Evolutionary conservation across 352 stramenopile species (phyloP).

Genomic region (Phytophthora brassicae): DNA sequence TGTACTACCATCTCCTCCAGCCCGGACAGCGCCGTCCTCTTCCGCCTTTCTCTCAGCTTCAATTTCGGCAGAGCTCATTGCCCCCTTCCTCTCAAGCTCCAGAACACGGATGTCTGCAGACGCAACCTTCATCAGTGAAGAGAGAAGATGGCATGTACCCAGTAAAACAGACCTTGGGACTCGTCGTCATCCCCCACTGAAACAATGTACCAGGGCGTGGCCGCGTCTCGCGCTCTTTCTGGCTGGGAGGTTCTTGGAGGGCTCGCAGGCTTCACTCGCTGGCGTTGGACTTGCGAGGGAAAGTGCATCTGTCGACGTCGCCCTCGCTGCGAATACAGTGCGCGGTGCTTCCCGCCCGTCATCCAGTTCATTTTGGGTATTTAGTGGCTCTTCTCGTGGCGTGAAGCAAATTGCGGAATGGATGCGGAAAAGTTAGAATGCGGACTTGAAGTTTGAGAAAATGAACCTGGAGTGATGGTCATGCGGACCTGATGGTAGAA

Average conservation of each 20-base stretch:
- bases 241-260: slow-evolving; percentile 20
- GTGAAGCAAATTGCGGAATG: slow-evolving; percentile 29
- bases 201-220: slow-evolving; percentile 63
- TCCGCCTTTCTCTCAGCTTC: not conserved
- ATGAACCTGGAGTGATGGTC: slow-evolving; percentile 39
- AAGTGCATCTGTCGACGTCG: slow-evolving; percentile 55
- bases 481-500: too few relatives aligned
- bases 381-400: not conserved
- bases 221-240: slow-evolving; percentile 7
- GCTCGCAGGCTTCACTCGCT: slow-evolving; percentile 21
- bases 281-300: slow-evolving; percentile 44
- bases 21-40: not conserved
- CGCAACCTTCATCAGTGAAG: slow-evolving; percentile 1
- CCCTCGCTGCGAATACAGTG: slow-evolving; percentile 50
- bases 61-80: slow-evolving; percentile 3
- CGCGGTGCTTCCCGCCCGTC: slow-evolving; percentile 59
- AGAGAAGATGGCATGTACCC: not conserved
- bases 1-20: not conserved
- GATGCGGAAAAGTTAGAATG: too few relatives aligned
- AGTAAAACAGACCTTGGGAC: slow-evolving; percentile 43
- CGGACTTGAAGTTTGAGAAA: slow-evolving; percentile 31
- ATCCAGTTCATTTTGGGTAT: slow-evolving; percentile 66
- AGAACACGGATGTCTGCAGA: slow-evolving; percentile 55
- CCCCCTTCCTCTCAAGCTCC: slow-evolving; percentile 39
- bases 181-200: slow-evolving; percentile 43